Evolutionary conservation across 805 yeast species (phyloP), one percentile per base, ranked within the genome.

Genomic region (Wickerhamomyces ciferrii): DNA sequence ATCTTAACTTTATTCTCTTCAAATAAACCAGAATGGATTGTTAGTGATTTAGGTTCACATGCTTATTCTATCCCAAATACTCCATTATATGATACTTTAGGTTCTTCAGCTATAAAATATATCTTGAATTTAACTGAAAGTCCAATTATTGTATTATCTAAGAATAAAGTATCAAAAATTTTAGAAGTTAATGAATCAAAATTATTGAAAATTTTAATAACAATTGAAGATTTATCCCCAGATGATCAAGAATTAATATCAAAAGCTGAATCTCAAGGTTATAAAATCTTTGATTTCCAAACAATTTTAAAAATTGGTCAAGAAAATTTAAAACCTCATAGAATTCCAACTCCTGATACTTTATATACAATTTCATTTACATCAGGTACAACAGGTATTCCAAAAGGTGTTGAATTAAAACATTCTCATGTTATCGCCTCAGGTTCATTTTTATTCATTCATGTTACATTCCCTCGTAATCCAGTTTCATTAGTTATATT

Each of bases 341-440:
- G 61, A 37, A 77, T 78, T 13, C 85, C 88, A 23, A 66, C 62
- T 1, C 76, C 81, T 1, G 73, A 76, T 15, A 72, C 76, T 21
- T 41, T 75, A 18, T 80, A 78, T 59, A 81, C 90, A 17, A 76
- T 84, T 42, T 78, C 84, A 8, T 84, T 83, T 60, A 84, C 91
- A 2, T 81, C 87, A 0, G 91, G 91, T 29, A 84, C 91, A 2
- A 83, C 90, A 1, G 89, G 89, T 17, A 63, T 74, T 17, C 91
- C 91, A 42, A 84, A 84, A 63, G 91, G 91, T 44, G 90, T 81
- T 17, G 76, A 73, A 43, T 48, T 78, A 39, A 68, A 76, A 9
- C 88, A 84, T 43, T 65, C 66, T 11, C 74, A 74, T 56, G 70
- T 76, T 11, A 67, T 74, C 13, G 73, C 85, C 2, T 75, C 71